Conservation (phyloP, 2,329 filamentous ascomycete genomes). For the Alternaria viburni region DNA sequence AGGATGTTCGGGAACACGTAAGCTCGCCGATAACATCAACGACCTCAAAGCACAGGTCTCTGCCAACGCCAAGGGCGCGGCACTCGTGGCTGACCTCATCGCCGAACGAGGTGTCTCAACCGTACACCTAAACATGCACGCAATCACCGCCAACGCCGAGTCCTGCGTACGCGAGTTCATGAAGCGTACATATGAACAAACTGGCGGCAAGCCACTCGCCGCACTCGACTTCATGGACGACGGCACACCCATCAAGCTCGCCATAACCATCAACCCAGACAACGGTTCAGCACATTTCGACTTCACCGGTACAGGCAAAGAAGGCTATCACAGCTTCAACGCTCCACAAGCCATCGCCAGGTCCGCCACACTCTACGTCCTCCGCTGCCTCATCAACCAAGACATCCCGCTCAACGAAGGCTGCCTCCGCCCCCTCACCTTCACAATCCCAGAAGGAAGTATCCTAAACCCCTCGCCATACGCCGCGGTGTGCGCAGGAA, state of each 20-base stretch:
- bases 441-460: slow-evolving; percentile 33
- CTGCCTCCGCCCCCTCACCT: slow-evolving; percentile 35
- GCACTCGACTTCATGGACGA: background rate
- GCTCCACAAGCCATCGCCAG: slow-evolving; percentile 48
- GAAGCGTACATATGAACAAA: background rate
- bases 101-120: slow-evolving; percentile 32
- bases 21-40: slow-evolving; percentile 43
- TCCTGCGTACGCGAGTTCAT: background rate
- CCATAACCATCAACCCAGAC: background rate
- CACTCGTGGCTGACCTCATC: slow-evolving; percentile 46
- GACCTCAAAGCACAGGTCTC: slow-evolving; percentile 48
- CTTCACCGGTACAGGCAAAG: slow-evolving; percentile 49
- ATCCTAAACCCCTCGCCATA: slow-evolving; percentile 36
- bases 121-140: background rate
- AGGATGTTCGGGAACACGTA: slow-evolving; percentile 41
- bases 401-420: slow-evolving; percentile 47
- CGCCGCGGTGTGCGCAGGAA: slow-evolving; percentile 40
- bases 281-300: slow-evolving; percentile 42
- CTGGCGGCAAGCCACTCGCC: background rate
- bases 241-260: background rate
- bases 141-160: background rate
- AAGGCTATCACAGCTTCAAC: slow-evolving; percentile 47
- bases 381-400: slow-evolving; percentile 37
- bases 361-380: slow-evolving; percentile 37
- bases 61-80: slow-evolving; percentile 44